Conservation (phyloP, 2,329 filamentous ascomycete genomes). For the Alternaria metachromatica region DNA sequence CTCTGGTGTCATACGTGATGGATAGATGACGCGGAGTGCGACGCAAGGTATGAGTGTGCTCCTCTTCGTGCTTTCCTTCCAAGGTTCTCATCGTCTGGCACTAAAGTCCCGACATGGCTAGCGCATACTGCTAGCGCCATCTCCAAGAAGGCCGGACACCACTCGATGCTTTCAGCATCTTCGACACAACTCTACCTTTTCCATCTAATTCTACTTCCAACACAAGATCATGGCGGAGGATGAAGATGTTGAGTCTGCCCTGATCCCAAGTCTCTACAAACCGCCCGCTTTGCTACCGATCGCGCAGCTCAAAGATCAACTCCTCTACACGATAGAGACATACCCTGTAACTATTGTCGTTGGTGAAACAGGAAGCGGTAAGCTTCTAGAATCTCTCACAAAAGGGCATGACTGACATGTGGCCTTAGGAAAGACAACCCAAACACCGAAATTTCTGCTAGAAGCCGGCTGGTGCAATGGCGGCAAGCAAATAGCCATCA, state of each 20-base stretch:
- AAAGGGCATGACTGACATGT: not conserved
- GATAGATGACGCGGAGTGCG: not conserved
- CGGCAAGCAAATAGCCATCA: slow-evolving; percentile 84
- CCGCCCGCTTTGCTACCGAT: slow-evolving; percentile 85
- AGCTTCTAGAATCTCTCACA: rapidly evolving
- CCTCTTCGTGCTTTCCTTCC: not conserved
- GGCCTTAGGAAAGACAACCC: slow-evolving; percentile 80
- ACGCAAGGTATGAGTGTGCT: not conserved
- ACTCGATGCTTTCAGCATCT: not conserved
- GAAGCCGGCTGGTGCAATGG: slow-evolving; percentile 86
- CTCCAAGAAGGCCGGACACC: not conserved
- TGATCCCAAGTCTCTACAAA: slow-evolving; percentile 85
- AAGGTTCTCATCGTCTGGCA: not conserved
- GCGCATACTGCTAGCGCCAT: not conserved
- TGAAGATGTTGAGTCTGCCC: slow-evolving; percentile 52
- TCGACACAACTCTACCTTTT: not conserved
- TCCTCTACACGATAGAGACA: slow-evolving; percentile 87
- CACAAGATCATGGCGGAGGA: slow-evolving; percentile 38
- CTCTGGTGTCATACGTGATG: no score
- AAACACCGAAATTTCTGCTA: slow-evolving; percentile 90
- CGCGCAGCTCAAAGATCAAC: slow-evolving; percentile 75
- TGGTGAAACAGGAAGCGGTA: slow-evolving; percentile 82
- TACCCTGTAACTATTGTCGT: slow-evolving; percentile 86
- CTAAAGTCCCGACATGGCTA: not conserved
- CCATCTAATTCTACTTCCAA: not conserved